These are phyloP conservation scores for Macroventuria anomochaeta DNA, from an alignment of 2,329 filamentous ascomycete genomes.

Conservation along the genomic window DNA sequence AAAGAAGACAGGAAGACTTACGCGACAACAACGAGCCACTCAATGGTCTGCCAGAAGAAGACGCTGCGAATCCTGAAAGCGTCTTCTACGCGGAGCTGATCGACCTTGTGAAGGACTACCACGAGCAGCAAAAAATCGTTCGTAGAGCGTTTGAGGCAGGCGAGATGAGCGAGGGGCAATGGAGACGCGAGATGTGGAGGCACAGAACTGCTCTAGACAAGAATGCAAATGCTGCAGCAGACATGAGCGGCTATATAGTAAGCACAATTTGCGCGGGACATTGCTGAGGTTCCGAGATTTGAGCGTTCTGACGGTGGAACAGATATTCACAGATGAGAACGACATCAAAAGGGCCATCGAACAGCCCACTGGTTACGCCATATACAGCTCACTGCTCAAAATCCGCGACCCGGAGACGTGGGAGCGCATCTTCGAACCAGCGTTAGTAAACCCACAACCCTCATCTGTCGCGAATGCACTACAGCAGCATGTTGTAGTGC, in stretches of 20 bases:
- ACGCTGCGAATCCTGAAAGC: not conserved
- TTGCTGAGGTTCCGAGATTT: too few species aligned
- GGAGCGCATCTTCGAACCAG: constrained; percentile 2
- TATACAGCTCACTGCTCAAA: constrained; percentile 5
- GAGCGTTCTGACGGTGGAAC: not conserved
- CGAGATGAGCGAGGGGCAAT: constrained; percentile 1
- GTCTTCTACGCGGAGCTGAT: constrained; percentile 4
- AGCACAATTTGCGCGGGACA: too few species aligned
- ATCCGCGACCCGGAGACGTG: constrained; percentile 9
- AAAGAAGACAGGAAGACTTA: not conserved
- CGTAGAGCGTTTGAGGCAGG: constrained; percentile 1
- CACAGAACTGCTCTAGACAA: not conserved
- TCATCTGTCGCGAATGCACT: not conserved
- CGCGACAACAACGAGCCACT: not conserved
- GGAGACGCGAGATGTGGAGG: not conserved
- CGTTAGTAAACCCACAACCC: not conserved
- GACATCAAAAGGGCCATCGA: constrained; percentile 2
- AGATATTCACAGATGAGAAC: constrained; percentile 6
- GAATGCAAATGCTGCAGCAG: not conserved
- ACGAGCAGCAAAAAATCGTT: not conserved
- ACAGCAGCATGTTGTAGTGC: not conserved
- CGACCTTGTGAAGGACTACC: not conserved
- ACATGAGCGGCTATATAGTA: constrained; percentile 2
- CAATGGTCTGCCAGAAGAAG: not conserved
- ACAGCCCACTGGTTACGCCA: constrained; percentile 4